A percentile compares a stretch with the other conserved stretches of the same genome.
Conservation (phyloP, 768 basidiomycete species). For the Boletus tomentosulus region DNA sequence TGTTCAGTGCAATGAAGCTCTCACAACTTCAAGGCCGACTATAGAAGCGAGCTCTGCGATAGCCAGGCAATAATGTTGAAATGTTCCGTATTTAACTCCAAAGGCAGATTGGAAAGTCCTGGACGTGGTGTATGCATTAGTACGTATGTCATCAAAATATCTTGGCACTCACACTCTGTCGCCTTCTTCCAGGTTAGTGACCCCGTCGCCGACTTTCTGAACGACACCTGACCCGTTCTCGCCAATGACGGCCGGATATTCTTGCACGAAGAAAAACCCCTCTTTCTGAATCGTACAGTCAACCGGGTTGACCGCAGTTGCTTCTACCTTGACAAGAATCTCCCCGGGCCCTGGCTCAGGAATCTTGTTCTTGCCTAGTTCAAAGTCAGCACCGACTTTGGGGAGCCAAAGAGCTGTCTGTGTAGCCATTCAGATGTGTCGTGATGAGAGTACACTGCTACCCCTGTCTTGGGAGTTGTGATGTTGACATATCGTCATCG, state of each 20-base stretch:
- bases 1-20: not conserved
- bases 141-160: not conserved
- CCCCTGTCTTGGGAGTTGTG: not conserved
- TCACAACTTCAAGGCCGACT: not conserved
- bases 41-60: slow-evolving; percentile 19
- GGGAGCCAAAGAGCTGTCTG: slow-evolving; percentile 18
- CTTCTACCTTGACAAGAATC: slow-evolving; percentile 39
- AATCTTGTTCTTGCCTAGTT: slow-evolving; percentile 16
- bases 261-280: slow-evolving; percentile 19
- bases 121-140: not conserved
- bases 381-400: slow-evolving; percentile 9
- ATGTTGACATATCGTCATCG: not conserved
- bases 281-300: slow-evolving; percentile 25
- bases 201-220: slow-evolving; percentile 34
- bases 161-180: slow-evolving; percentile 32
- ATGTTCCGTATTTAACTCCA: slow-evolving; percentile 5
- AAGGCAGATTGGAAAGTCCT: slow-evolving; percentile 8
- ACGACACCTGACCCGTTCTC: slow-evolving; percentile 36
- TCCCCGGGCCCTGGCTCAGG: slow-evolving; percentile 39
- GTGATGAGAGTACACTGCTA: not conserved
- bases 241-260: slow-evolving; percentile 37
- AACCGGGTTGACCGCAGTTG: slow-evolving; percentile 43
- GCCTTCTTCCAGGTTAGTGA: slow-evolving; percentile 30
- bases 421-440: slow-evolving; percentile 1
- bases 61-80: slow-evolving; percentile 23